Evolutionary conservation across 495 filamentous ascomycete species (phyloP), one percentile per base, ranked within the genome.

Genomic region (Daldinia decipiens): DNA sequence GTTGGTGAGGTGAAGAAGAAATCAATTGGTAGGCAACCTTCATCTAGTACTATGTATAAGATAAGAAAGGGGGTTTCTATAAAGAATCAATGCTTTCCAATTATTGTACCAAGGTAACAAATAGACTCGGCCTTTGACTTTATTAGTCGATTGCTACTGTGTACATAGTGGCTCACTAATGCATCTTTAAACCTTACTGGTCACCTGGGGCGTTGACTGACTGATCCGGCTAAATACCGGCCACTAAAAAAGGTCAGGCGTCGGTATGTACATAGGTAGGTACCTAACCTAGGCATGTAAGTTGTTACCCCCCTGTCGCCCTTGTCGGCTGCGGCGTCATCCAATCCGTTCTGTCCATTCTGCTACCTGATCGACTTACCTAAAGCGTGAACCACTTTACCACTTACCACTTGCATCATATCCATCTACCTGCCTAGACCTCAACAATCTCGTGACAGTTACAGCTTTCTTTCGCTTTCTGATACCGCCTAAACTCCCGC

Each of bases 291-390:
- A n/a, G n/a, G 21, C 21, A 38, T 29, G 39, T 45, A 59, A 34
- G 59, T 31, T 53, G 66, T 59, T 53, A 19, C 19, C 54, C 31
- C 27, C 29, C 17, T 24, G 31, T 39, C 53, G 24, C 56, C 36
- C 56, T 45, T 47, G 55, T 70, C 50, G 43, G 32, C 43, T 60
- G 68, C 26, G 68, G 68, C 68, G 68, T 70, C 68, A 65, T 65
- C 68, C 51, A 70, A 57, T 50, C 51, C 54, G 4, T 36, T 56
- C 31, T 21, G 9, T 27, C 27, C 45, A 32, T 27, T 40, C 56
- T 59, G 24, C 51, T 52, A 53, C 43, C 59, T 59, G 53, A 68
- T 61, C 43, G 52, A 50, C 58, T 29, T 62, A 56, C 40, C 40
- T 45, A 45, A 45, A 51, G 13, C 31, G 50, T 60, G 6, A 62